Evolutionary conservation across 1,139 yeast species (phyloP).

Genomic region (Kurtzmaniella natalensis): DNA sequence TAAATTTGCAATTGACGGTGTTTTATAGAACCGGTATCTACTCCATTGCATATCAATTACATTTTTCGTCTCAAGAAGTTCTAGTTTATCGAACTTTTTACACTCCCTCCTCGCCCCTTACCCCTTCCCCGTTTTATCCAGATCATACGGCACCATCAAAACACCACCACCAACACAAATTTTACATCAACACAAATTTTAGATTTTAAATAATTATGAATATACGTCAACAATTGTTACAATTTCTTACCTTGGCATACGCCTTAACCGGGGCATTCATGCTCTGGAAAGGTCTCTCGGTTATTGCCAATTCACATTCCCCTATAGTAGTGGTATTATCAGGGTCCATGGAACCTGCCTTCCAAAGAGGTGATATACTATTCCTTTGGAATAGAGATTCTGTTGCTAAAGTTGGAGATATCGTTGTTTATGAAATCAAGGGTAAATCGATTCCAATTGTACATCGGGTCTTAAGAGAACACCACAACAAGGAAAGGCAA

Average conservation of each 20-base stretch:
- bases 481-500: slow-evolving; percentile 57
- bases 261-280: slow-evolving; percentile 86
- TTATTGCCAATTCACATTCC: slow-evolving; percentile 78
- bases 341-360: slow-evolving; percentile 99
- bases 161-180: slow-evolving; percentile 1
- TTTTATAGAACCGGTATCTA: no score
- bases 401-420: slow-evolving; percentile 78
- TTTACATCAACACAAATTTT: not conserved
- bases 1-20: no score
- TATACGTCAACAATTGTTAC: slow-evolving; percentile 45
- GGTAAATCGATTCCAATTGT: slow-evolving; percentile 89
- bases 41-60: no score
- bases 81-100: not conserved
- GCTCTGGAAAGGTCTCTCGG: slow-evolving; percentile 82
- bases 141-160: not conserved
- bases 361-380: slow-evolving; percentile 94
- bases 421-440: slow-evolving; percentile 88
- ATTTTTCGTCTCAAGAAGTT: no score
- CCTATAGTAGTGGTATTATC: slow-evolving; percentile 96
- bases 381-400: slow-evolving; percentile 84
- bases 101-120: not conserved
- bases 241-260: slow-evolving; percentile 66
- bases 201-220: slow-evolving; percentile 35
- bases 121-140: slow-evolving; percentile 1
- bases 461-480: slow-evolving; percentile 88